A percentile compares a stretch with the other conserved stretches of the same genome.
These are phyloP conservation scores for Earliella scabrosa DNA, from an alignment of 1,284 basidiomycete species.

Conservation along the genomic window DNA sequence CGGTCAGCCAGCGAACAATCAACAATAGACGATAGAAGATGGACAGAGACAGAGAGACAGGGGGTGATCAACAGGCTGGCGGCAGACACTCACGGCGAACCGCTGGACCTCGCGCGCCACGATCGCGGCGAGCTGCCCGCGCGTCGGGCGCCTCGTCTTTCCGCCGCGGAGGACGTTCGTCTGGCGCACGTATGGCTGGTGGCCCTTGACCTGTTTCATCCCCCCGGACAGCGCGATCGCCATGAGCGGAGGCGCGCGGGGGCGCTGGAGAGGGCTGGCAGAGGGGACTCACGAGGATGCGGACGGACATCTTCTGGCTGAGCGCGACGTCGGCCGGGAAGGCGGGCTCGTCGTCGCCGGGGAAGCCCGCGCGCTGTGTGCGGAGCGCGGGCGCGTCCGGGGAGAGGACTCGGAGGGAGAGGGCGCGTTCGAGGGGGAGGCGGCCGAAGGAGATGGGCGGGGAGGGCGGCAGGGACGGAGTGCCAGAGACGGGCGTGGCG, in stretches of 20 bases:
- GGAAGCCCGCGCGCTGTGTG: background rate
- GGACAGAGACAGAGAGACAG: background rate
- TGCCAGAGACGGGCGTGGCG: background rate
- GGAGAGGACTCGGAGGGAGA: no score
- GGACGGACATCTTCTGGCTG: slow-evolving; percentile 2
- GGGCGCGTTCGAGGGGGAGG: no score
- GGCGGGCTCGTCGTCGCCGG: background rate
- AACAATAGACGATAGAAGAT: background rate
- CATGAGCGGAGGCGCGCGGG: background rate
- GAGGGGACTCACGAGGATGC: background rate
- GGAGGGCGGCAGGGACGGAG: background rate
- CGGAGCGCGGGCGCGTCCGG: no score
- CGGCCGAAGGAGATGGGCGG: background rate
- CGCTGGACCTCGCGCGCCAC: background rate
- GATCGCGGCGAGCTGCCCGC: background rate
- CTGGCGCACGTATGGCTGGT: slow-evolving; percentile 1
- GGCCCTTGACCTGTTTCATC: slow-evolving; percentile 1
- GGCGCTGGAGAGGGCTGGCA: background rate
- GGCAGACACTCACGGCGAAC: background rate
- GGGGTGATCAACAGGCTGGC: background rate
- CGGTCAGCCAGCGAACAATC: background rate
- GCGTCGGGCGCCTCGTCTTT: background rate
- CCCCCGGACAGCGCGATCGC: background rate
- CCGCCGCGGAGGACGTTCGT: background rate
- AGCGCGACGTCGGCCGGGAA: background rate